Conservation (phyloP, 2,329 filamentous ascomycete genomes). For the Delphinella strobiligena region DNA sequence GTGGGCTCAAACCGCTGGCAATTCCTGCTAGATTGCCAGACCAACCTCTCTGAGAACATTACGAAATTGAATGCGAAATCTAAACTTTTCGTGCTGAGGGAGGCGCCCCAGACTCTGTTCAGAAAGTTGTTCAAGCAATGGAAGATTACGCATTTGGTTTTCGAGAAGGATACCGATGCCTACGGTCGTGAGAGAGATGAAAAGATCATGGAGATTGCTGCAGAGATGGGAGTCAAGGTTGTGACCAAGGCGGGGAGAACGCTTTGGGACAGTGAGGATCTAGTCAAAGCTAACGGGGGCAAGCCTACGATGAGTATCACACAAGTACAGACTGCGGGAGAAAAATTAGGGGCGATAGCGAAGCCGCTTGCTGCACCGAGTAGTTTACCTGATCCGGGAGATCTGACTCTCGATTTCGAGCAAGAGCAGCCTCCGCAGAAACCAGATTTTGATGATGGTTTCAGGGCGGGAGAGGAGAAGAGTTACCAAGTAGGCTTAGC, state of each 20-base stretch:
- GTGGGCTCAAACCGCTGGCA: constrained; percentile 65
- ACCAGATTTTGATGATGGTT: constrained; percentile 49
- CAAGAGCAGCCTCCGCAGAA: constrained; percentile 39
- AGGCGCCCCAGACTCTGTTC: constrained; percentile 58
- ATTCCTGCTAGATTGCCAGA: constrained; percentile 64
- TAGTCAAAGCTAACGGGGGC: constrained; percentile 52
- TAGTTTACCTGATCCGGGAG: constrained; percentile 51
- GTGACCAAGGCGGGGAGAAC: constrained; percentile 54
- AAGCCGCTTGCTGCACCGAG: constrained; percentile 49
- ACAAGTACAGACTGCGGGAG: constrained; percentile 51
- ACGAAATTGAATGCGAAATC: constrained; percentile 57
- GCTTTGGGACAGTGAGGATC: constrained; percentile 59
- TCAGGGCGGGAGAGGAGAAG: constrained; percentile 46
- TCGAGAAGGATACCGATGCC: constrained; percentile 67
- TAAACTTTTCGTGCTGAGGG: constrained; percentile 59
- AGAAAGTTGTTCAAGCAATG: constrained; percentile 62
- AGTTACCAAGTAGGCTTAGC: constrained; percentile 47
- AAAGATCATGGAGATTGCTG: constrained; percentile 45
- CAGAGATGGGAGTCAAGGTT: constrained; percentile 54
- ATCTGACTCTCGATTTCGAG: constrained; percentile 46
- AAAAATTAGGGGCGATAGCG: constrained; percentile 50
- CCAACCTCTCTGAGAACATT: constrained; percentile 55
- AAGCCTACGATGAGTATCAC: constrained; percentile 65
- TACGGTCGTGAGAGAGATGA: constrained; percentile 56
- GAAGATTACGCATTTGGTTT: constrained; percentile 64